Base-by-base conservation (phyloP, 768 basidiomycete genomes). In the Hericium coralloides region DNA sequence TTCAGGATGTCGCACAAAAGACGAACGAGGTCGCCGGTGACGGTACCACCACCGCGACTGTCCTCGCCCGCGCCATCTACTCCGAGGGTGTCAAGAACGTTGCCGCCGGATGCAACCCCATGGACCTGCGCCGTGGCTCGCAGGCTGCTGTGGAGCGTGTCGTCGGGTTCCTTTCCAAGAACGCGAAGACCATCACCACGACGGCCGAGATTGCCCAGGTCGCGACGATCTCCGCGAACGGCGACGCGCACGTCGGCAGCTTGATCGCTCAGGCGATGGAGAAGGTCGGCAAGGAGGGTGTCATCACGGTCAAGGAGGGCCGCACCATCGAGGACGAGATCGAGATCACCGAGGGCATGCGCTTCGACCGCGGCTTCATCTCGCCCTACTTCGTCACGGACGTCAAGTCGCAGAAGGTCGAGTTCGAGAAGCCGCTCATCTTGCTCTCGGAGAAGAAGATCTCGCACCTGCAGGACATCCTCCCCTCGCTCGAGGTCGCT, bases 321-420 rank as follows among this genome's bases (percentile, higher is more conserved):
- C 85, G 89, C 65, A 98, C 95, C 5, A 97, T 95, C 62, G 94
- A 98, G 65, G 95, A 99, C 68, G 94, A 97, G 74, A 98, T 98
- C 69, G 95, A 99, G 71, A 94, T 99, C 67, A 98, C 95, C 25
- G 95, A 99, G 76, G 95, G 95, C 72, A 99, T 99, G 95, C 86
- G 94, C 67, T 98, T 99, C 76, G 95, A 99, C 82, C 89, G 95
- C 55, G 95, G 95, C 20, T 99, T 83, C 81, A 95, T 98, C 74
- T 93, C 91, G 1, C 92, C 95, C 0, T 98, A 98, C 82, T 97
- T 98, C 72, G 85, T 99, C 73, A 98, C 95, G 62, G 93, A 99
- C 76, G 89, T 95, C 78, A 98, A 98, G 82, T 68, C 81, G 47
- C 95, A 98, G 71, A 92, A 89, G 71, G 89, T 88, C 76, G 95